Base-by-base conservation (phyloP, 1,139 yeast genomes). In the Zhuliangozyma blackwelliae region DNA sequence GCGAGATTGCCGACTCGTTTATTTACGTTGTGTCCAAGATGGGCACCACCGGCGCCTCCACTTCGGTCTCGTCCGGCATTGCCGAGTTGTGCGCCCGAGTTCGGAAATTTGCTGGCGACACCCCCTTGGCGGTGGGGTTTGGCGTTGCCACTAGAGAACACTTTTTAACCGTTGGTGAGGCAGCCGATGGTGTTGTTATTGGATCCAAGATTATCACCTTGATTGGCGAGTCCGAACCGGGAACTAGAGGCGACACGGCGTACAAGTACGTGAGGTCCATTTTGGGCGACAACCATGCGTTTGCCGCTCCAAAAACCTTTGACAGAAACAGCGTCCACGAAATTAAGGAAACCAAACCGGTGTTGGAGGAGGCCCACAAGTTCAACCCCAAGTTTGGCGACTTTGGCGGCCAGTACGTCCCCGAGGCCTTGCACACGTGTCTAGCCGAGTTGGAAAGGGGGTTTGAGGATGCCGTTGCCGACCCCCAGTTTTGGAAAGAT, bases 321-420 rank as follows among this genome's bases (percentile, higher is more conserved):
- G 41, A 50, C 19, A 54, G 59, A 32, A 37, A 31, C 28, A 35
- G 36, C 11, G 41, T 48, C 40, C 52, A 49, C 34, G 48, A 54
- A n/a, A 49, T 57, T 11, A 49, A 52, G 34, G 49, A 56, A 39
- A 47, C 61, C 31, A 43, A 57, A 31, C 69, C 76, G 21, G 61
- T 68, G 7, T 75, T 80, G 46, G 70, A 69, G 44, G 92, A 82
- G 57, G 33, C 41, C 16, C 75, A 68, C 55, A 74, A 78, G 44
- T 83, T 73, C 54, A 77, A 81, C 47, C 79, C 89, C 32, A 75
- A 84, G 47, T 92, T 90, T 52, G 99, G 98, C 53, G 90, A 82
- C 38, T 94, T 88, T 56, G 99, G 99, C 59, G 99, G 99, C 41
- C 98, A 92, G 66, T 92, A 86, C 57, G 97, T 94, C 27, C 99